These are phyloP conservation scores for Candida tetrigidarum DNA, from an alignment of 1,139 yeast species.

Conservation along the genomic window DNA sequence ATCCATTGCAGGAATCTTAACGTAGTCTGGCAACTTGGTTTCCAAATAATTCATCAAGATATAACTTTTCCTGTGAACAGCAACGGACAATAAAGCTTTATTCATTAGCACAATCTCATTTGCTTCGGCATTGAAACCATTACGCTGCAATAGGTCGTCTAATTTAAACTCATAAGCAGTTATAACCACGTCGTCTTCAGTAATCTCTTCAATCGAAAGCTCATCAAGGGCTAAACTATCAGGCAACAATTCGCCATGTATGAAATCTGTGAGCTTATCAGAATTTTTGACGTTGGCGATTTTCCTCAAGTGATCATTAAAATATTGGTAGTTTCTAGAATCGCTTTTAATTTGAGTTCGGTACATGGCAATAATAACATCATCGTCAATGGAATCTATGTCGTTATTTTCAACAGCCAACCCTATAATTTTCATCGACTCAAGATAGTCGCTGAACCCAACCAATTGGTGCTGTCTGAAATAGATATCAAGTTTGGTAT, in stretches of 20 bases:
- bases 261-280: constrained; percentile 39
- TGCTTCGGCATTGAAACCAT: constrained; percentile 50
- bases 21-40: constrained; percentile 40
- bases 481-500: constrained; percentile 41
- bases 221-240: constrained; percentile 61
- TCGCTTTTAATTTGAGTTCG: constrained; percentile 38
- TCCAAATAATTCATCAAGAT: constrained; percentile 52
- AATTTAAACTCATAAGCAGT: constrained; percentile 70
- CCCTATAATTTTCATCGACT: constrained; percentile 59
- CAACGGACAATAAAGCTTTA: constrained; percentile 44
- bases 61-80: constrained; percentile 43
- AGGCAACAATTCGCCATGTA: constrained; percentile 59
- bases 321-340: constrained; percentile 39
- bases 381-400: constrained; percentile 38
- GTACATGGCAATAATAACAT: constrained; percentile 50
- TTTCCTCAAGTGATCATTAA: constrained; percentile 39
- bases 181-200: constrained; percentile 76
- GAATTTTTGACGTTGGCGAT: constrained; percentile 55
- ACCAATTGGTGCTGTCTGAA: constrained; percentile 59
- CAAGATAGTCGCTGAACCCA: constrained; percentile 62
- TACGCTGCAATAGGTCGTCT: constrained; percentile 63
- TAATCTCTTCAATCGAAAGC: constrained; percentile 63
- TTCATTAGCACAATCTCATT: constrained; percentile 46
- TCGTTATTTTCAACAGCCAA: constrained; percentile 32
- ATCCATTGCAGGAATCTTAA: constrained; percentile 20